phyloP scores from a whole-genome alignment of 176 grass and related monocot genomes.

The Bonia amplexicaulis region DNA sequence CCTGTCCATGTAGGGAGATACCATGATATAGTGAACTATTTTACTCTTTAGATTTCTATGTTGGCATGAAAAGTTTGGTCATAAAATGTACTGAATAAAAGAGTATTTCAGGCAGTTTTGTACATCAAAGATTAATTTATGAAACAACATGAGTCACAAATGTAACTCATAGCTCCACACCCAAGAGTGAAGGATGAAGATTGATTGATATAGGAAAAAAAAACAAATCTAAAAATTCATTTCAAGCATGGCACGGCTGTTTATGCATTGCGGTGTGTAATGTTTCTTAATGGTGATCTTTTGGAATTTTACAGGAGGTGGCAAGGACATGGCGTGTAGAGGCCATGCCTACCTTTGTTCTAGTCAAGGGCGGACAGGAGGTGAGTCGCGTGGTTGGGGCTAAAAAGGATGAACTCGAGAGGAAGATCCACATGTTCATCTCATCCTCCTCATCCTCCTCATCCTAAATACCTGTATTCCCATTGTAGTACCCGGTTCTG shows the following conservation, averaged over 20 bases:
- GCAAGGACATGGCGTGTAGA: constrained; percentile 68
- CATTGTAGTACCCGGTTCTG: background rate
- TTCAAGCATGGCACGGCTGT: background rate
- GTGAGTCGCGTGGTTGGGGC: constrained; percentile 72
- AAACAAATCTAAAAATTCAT: background rate
- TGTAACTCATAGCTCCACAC: background rate
- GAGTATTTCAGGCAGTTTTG: background rate
- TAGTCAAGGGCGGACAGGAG: constrained; percentile 62
- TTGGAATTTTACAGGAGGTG: constrained; percentile 58
- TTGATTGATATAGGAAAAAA: background rate
- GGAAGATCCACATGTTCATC: constrained; percentile 53
- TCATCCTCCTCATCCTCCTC: constrained; percentile 18
- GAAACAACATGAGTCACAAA: background rate
- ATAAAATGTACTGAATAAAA: background rate
- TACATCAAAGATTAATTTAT: background rate
- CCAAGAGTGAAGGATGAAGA: background rate
- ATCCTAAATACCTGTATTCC: constrained; percentile 6
- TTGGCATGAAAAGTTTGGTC: background rate
- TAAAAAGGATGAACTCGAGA: constrained; percentile 86
- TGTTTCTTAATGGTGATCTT: background rate
- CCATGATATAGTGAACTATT: background rate
- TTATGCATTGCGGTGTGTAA: background rate
- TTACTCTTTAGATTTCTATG: background rate
- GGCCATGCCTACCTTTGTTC: constrained; percentile 81
- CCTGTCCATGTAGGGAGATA: background rate